Base-by-base conservation (phyloP, 257 asterid species). In the Primulina eburnea region DNA sequence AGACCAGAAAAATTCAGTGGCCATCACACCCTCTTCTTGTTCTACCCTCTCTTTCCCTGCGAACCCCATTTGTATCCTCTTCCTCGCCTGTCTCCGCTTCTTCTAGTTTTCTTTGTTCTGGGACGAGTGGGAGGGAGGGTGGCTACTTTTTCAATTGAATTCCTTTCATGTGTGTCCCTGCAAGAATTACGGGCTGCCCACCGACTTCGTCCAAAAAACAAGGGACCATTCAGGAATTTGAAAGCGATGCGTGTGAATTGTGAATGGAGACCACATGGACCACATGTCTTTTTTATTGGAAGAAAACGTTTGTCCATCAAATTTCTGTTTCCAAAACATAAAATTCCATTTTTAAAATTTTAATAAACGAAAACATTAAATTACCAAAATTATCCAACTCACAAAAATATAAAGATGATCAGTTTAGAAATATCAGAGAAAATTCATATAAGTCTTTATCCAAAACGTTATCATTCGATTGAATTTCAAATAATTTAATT, bases 1-100 rank as follows among this genome's bases (percentile, higher is more conserved):
- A 11, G 98, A 90, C 98, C 97, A 92, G 85, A 80, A 90, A 71
- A 88, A 92, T 77, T 90, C 98, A 33, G 87, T 73, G 16, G 94
- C 91, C 96, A 87, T 88, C 20, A 76, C 88, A 43, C 87, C 93
- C 70, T 80, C 94, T 9, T 68, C 68, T 32, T 67, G 81, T 64
- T 80, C 84, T 74, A 60, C 79, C n/a, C 79, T 75, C 77, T 77
- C 81, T 64, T 76, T 80, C 73, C 82, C 86, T 33, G 68, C 75
- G 64, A 58, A 75, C 77, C 86, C 92, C 95, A 86, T 85, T 79
- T 55, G 58, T 33, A 60, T 34, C 61, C 17, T 17, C 70, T 4
- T 38, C 21, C 55, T 14, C 57, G 50, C 62, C 40, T 6, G 2
- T 28, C 8, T 26, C 20, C 72, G 3, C 32, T 34, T 11, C 28